Evolutionary conservation across 2,329 filamentous ascomycete species (phyloP), one percentile per base, ranked within the genome.

Genomic region (Phaeosphaeria sp.): DNA sequence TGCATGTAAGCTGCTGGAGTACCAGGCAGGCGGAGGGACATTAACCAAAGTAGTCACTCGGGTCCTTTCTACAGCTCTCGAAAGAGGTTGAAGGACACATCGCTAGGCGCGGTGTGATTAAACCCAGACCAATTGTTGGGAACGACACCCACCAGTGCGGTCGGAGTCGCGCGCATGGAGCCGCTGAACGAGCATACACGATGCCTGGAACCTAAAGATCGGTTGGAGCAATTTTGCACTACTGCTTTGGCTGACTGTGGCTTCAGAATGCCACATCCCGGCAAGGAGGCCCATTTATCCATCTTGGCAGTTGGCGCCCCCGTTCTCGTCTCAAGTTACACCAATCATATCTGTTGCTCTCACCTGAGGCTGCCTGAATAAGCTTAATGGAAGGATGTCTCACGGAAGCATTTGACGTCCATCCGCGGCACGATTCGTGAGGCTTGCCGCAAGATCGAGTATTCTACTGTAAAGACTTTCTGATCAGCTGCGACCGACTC

Each of bases 251-350:
- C 30, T 46, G 43, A 39, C 44, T 27, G 55, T 54, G 30, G n/a
- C 45, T 25, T 30, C 20, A 47, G 13, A 42, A 21, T 21, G 51
- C 51, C 42, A 53, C 46, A 47, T 54, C 27, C 51, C 59, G 61
- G 61, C 49, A 30, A 40, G 22, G 33, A 62, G 55, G 55, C 44
- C 59, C 59, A 62, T 63, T 64, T 60, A 58, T 58, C 61, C 61
- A 64, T 53, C 61, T 64, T 64, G 61, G 61, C 61, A 56, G 39
- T 27, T 51, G 30, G 51, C 58, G 53, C 43, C 59, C 53, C 57
- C 46, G 49, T 57, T 56, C 45, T 27, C 17, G 52, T 47, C 52
- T 46, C 45, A 49, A 53, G 49, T 49, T 53, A 57, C 36, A 44
- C 55, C 46, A 33, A 51, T 24, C 40, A n/a, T 22, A n/a, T 33